A percentile compares a stretch with the other conserved stretches of the same genome.
These are phyloP conservation scores for Cercospora berteroae DNA, from an alignment of 2,329 filamentous ascomycete genomes.

Conservation along the genomic window DNA sequence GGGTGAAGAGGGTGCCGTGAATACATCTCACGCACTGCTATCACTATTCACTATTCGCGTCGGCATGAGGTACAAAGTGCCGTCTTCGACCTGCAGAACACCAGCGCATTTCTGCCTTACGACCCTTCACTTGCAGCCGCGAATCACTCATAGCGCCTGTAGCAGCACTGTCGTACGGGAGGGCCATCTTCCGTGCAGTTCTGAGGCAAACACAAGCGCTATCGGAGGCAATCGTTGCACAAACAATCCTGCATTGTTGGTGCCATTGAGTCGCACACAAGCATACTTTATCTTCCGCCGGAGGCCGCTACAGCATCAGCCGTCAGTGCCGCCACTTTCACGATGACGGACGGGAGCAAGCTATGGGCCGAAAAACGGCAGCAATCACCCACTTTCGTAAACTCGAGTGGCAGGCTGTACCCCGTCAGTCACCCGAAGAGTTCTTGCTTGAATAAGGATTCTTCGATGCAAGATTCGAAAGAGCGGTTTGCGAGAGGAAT, in stretches of 20 bases:
- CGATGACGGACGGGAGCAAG: neutral
- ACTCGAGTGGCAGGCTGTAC: conserved; percentile 11
- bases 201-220: neutral
- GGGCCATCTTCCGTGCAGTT: neutral
- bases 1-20: conserved; percentile 38
- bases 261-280: conserved; percentile 10
- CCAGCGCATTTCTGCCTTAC: neutral
- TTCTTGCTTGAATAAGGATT: neutral
- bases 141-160: neutral
- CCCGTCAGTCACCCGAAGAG: neutral
- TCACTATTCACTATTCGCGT: neutral
- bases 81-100: neutral
- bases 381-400: neutral
- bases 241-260: conserved; percentile 11
- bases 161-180: neutral
- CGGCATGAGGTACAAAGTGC: neutral
- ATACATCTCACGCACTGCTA: neutral
- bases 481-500: neutral
- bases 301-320: neutral
- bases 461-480: neutral
- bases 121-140: neutral
- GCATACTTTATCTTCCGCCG: neutral
- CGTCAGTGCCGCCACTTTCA: neutral
- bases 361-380: neutral
- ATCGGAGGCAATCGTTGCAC: neutral